Evolutionary conservation across 2,329 filamentous ascomycete species (phyloP), one percentile per base, ranked within the genome.

Genomic region (Colletotrichum echinochloae): DNA sequence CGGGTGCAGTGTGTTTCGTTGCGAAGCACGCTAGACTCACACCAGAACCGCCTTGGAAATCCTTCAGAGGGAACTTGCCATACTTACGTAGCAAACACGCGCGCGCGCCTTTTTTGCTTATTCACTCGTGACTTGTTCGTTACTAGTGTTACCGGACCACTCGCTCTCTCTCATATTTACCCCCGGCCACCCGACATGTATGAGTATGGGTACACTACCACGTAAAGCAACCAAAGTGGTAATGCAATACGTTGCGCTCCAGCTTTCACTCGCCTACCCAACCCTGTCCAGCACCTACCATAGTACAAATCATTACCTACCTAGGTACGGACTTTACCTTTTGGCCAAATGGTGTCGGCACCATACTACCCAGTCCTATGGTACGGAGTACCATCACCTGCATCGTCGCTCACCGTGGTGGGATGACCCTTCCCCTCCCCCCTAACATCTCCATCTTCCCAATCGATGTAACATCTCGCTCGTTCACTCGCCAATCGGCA

Each of bases 401-500:
- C 41, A 23, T 37, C 52, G 12, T 65, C 18, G 41, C 46, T 61
- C 59, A 61, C 46, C 59, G 59, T 51, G n/a, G 48, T 59, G 52
- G 57, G 57, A 71, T 57, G 44, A 35, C n/a, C 3, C 23, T 23
- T 11, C 44, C 44, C 46, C 14, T 16, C 26, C 26, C 23, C 26
- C 48, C 48, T 18, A 65, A 46, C 28, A 23, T 35, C 30, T 61
- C 66, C 52, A 65, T 69, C 46, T 69, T 61, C 60, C 60, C 41
- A 44, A 68, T 68, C 57, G 41, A 52, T 71, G 68, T 60, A 71
- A 71, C 68, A 44, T 59, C 65, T 71, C 68, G 68, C 59, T 71
- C 68, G 68, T 71, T 71, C 46, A 59, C 54, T 71, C 65, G 59
- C 68, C 68, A 71, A 71, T 71, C 65, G 68, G 68, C 54, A 71